Conservation (phyloP, 805 yeast genomes). For the Candida easanensis region DNA sequence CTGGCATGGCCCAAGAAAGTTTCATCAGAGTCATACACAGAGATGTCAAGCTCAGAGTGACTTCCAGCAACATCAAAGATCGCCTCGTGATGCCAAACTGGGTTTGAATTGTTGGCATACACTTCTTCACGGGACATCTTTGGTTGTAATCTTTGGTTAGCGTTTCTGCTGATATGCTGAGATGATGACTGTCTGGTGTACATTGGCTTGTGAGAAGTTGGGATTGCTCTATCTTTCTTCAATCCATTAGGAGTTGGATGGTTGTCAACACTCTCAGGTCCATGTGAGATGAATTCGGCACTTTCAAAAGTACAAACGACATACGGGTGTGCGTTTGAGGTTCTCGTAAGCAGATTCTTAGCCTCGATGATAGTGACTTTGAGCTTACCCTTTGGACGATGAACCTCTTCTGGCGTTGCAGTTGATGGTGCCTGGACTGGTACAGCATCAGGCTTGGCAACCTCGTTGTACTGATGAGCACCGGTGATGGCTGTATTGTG, state of each 20-base stretch:
- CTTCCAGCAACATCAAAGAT: slow-evolving; percentile 88
- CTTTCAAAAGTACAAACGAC: slow-evolving; percentile 91
- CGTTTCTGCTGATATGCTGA: slow-evolving; percentile 33
- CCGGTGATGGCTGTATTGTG: slow-evolving; percentile 13
- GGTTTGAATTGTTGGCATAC: slow-evolving; percentile 48
- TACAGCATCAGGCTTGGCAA: background rate
- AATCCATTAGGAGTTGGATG: slow-evolving; percentile 23
- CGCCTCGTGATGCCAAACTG: slow-evolving; percentile 91
- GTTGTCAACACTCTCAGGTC: slow-evolving; percentile 48
- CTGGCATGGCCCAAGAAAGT: slow-evolving; percentile 83
- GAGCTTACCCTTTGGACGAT: slow-evolving; percentile 72
- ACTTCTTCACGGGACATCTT: slow-evolving; percentile 10
- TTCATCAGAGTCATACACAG: slow-evolving; percentile 91
- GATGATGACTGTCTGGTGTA: slow-evolving; percentile 45
- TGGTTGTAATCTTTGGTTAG: slow-evolving; percentile 15
- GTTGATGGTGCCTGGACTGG: slow-evolving; percentile 1
- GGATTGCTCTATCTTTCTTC: slow-evolving; percentile 18
- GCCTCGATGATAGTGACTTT: slow-evolving; percentile 83
- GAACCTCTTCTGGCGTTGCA: slow-evolving; percentile 13
- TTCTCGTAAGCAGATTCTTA: slow-evolving; percentile 54
- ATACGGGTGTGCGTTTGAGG: slow-evolving; percentile 67
- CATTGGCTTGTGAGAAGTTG: slow-evolving; percentile 32
- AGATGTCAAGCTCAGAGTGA: slow-evolving; percentile 78
- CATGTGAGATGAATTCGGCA: slow-evolving; percentile 83
- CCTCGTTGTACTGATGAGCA: background rate